A percentile compares a stretch with the other conserved stretches of the same genome.
phyloP scores from a whole-genome alignment of 208 protist species.

The Balamuthia mandrillaris region DNA sequence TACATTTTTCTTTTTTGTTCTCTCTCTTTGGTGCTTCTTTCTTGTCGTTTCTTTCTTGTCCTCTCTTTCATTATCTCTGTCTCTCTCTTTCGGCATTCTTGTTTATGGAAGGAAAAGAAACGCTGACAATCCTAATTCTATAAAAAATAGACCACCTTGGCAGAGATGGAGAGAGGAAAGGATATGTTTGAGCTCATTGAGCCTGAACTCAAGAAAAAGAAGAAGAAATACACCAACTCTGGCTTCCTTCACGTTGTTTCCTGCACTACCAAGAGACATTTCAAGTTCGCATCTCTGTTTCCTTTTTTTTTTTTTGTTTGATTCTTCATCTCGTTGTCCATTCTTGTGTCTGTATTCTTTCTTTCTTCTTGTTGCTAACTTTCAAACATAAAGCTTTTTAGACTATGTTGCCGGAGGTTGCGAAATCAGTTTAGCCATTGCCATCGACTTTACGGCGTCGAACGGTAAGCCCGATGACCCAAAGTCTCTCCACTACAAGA shows the following conservation, averaged over 20 bases:
- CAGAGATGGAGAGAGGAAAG: conserved; percentile 12
- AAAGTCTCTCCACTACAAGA: conserved; percentile 46
- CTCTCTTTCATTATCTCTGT: too few species aligned
- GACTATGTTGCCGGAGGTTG: conserved; percentile 62
- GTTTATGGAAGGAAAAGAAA: too few species aligned
- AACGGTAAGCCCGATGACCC: conserved; percentile 32
- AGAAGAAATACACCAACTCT: conserved; percentile 24
- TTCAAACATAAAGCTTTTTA: too few species aligned
- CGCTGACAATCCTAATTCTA: too few species aligned
- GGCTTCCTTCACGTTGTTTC: not conserved
- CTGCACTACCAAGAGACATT: too few species aligned
- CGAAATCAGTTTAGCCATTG: conserved; percentile 52
- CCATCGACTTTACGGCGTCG: conserved; percentile 64
- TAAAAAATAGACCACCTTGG: not conserved
- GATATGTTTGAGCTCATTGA: not conserved
- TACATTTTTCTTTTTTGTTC: not conserved
- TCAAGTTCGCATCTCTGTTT: too few species aligned
- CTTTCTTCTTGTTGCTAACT: too few species aligned
- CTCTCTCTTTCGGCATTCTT: too few species aligned
- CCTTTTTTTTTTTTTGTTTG: too few species aligned
- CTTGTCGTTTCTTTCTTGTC: not conserved
- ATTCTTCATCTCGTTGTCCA: too few species aligned
- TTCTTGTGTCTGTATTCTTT: too few species aligned
- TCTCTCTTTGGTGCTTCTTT: not conserved
- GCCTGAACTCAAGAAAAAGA: conserved; percentile 2